These are phyloP conservation scores for Vigna reflexopilosa DNA, from an alignment of 306 rosid genomes.

Conservation along the genomic window DNA sequence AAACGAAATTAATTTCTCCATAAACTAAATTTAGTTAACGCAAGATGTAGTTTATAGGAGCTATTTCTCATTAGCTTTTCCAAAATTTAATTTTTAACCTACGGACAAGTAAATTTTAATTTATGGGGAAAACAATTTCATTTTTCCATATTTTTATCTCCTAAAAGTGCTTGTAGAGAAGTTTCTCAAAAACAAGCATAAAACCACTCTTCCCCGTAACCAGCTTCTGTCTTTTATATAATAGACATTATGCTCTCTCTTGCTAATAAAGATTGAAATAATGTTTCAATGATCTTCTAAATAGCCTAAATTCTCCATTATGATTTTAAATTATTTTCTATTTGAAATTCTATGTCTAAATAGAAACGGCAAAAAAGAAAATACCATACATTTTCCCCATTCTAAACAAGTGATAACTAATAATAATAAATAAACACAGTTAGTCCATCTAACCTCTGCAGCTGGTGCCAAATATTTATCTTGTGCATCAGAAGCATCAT, in stretches of 20 bases:
- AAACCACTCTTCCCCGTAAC: not conserved
- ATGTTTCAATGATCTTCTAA: constrained; percentile 2
- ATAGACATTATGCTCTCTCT: not conserved
- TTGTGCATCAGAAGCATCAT: constrained; percentile 44
- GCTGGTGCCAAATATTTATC: constrained; percentile 32
- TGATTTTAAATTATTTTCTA: not conserved
- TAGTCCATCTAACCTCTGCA: constrained; percentile 46
- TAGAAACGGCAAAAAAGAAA: not conserved
- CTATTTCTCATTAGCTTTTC: too few relatives aligned
- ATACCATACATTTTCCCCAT: not conserved
- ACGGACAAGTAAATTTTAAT: too few relatives aligned
- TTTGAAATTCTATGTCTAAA: not conserved
- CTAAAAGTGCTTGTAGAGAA: too few relatives aligned
- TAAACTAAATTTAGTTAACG: too few relatives aligned
- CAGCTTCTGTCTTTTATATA: not conserved
- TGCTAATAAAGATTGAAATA: not conserved
- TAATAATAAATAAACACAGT: not conserved
- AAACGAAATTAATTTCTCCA: too few relatives aligned
- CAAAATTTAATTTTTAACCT: too few relatives aligned
- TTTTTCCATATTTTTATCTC: too few relatives aligned
- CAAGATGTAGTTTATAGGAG: too few relatives aligned
- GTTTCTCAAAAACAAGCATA: not conserved
- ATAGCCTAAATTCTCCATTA: not conserved
- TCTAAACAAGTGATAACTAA: not conserved
- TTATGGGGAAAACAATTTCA: too few relatives aligned